Percentiles rank a stretch among this genome's conserved stretches.
phyloP scores from a whole-genome alignment of 257 asterid genomes.

The Thymus quinquecostatus region DNA sequence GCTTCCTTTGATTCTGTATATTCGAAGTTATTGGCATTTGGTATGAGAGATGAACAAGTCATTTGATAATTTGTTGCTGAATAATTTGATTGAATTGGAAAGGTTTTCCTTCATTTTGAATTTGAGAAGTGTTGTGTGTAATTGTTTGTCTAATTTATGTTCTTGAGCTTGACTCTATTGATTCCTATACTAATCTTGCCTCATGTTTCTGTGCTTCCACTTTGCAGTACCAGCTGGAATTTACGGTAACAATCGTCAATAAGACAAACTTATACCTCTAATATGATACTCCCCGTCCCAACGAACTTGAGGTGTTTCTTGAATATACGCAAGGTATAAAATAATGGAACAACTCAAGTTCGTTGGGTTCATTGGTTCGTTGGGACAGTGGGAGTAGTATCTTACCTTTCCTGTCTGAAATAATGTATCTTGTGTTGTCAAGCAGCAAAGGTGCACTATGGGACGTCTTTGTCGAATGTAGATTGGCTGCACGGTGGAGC shows the following conservation, averaged over 20 bases:
- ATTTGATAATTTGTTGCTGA: neutral
- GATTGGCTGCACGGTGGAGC: conserved; percentile 99
- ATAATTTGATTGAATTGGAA: neutral
- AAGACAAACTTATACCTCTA: neutral
- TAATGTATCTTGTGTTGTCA: neutral
- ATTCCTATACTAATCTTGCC: conserved; percentile 35
- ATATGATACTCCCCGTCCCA: neutral
- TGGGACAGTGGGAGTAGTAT: too few species aligned
- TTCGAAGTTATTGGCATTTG: neutral
- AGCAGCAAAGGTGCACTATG: conserved; percentile 91
- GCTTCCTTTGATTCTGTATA: neutral
- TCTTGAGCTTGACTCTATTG: neutral
- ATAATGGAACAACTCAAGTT: too few species aligned
- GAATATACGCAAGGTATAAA: neutral
- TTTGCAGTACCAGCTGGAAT: conserved; percentile 92
- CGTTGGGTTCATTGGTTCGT: too few species aligned
- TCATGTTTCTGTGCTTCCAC: conserved; percentile 39
- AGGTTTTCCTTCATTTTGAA: neutral
- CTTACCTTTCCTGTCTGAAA: too few species aligned
- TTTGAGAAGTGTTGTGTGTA: neutral
- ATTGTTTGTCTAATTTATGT: neutral
- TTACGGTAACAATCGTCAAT: conserved; percentile 58
- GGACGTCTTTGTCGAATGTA: conserved; percentile 89
- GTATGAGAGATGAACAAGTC: neutral
- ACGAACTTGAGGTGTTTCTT: neutral